phyloP scores from a whole-genome alignment of 192 early-diverging fungal genomes.

The Helicostylum pulchrum region DNA sequence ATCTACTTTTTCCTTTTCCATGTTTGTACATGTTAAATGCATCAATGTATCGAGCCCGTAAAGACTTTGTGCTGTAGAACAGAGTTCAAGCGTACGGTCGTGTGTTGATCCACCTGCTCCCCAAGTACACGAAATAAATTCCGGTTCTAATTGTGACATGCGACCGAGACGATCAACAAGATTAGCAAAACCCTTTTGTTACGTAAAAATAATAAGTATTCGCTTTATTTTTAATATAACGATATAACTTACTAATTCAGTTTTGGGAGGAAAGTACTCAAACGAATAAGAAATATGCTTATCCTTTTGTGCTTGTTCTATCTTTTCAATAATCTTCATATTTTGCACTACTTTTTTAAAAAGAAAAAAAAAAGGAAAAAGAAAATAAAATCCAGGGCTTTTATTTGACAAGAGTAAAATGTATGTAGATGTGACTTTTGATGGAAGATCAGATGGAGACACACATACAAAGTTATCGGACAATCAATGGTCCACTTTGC shows the following conservation, averaged over 20 bases:
- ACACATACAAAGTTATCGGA: neutral
- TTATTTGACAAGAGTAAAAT: too few relatives aligned
- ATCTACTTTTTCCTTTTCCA: constrained; percentile 78
- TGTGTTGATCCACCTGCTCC: constrained; percentile 78
- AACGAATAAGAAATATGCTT: constrained; percentile 75
- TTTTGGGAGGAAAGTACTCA: constrained; percentile 98
- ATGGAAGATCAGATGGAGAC: neutral
- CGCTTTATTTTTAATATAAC: constrained; percentile 3
- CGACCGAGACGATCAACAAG: constrained; percentile 79
- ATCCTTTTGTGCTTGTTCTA: constrained; percentile 60
- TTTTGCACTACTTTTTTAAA: too few relatives aligned
- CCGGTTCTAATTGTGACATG: constrained; percentile 70
- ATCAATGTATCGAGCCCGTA: constrained; percentile 77
- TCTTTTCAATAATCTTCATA: constrained; percentile 75
- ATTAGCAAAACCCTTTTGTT: constrained; percentile 78
- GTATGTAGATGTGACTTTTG: too few relatives aligned
- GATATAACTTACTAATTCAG: constrained; percentile 51
- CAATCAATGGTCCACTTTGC: too few relatives aligned
- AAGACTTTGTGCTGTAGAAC: constrained; percentile 67
- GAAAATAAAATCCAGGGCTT: too few relatives aligned
- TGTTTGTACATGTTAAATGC: constrained; percentile 91
- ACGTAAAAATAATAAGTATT: neutral
- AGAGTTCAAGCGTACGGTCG: constrained; percentile 70
- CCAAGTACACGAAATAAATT: constrained; percentile 85
- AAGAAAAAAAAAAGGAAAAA: constrained; percentile 5